Evolutionary conservation across 2,329 filamentous ascomycete species (phyloP), one percentile per base, ranked within the genome.

Genomic region (Penicillium hordei): DNA sequence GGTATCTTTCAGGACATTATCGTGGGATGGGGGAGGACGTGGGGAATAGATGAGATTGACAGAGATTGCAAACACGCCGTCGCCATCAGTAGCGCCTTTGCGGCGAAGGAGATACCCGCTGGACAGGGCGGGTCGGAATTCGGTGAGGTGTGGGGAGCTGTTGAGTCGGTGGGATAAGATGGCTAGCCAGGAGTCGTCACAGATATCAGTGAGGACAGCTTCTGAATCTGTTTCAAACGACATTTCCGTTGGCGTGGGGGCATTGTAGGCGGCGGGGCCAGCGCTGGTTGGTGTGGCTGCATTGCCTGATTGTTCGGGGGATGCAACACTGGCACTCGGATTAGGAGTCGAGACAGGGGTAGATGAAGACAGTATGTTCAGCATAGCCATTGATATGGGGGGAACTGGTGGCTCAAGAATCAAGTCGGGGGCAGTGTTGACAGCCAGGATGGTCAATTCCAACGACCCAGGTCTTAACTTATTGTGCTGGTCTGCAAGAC

Each of bases 181-280:
- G 8, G 86, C 72, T 33, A 77, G 79, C 83, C 84, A 87, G 0
- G 82, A 82, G 61, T 88, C 84, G 65, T 88, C 85, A 23, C 78
- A 79, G 19, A 81, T 71, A 64, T 88, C 84, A 39, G 83, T 72
- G 12, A 88, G 78, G 10, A 82, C 76, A 2, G 83, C 80, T 50
- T 87, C 84, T 0, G 79, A 77, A 57, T 87, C 84, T 25, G 77
- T 60, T 70, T 82, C 71, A 23, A 69, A 59, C 12, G 70, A 65
- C 8, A 70, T 60, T 1, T 76, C 71, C 6, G 73, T 71, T 17
- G 75, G 66, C 9, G 70, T 70, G 29, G 69, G 55, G 21, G 73
- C 75, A 61, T 70, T 78, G 15, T 77, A 76, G 8, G 78, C 33
- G 29, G 70, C 58, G 64, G 65, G 64, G 3, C 60, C 60, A 8